These are phyloP conservation scores for Cladosporium halotolerans DNA, from an alignment of 2,329 filamentous ascomycete species.

Conservation along the genomic window DNA sequence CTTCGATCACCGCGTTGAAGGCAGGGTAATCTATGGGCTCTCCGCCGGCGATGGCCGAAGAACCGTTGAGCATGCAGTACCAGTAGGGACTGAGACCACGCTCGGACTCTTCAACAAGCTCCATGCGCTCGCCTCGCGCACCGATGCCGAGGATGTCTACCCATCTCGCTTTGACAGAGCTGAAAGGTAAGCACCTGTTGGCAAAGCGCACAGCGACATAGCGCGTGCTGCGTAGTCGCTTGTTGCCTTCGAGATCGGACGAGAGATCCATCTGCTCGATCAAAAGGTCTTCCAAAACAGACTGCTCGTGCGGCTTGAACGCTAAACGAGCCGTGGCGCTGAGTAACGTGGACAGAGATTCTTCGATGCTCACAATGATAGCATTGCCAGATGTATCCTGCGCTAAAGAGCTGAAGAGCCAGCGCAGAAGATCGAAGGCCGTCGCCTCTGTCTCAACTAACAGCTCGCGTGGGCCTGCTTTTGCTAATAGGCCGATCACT, in stretches of 20 bases:
- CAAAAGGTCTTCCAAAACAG: slow-evolving; percentile 51
- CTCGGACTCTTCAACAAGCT: slow-evolving; percentile 82
- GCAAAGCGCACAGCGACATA: slow-evolving; percentile 84
- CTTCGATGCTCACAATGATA: slow-evolving; percentile 81
- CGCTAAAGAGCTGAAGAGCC: slow-evolving; percentile 77
- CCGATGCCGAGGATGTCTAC: slow-evolving; percentile 78
- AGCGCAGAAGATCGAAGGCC: slow-evolving; percentile 55
- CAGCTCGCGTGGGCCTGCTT: slow-evolving; percentile 55
- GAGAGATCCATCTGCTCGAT: slow-evolving; percentile 50
- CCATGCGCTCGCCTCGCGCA: slow-evolving; percentile 63
- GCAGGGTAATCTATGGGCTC: slow-evolving; percentile 35
- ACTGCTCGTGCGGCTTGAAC: slow-evolving; percentile 37
- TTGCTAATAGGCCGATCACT: slow-evolving; percentile 74
- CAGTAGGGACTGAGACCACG: slow-evolving; percentile 79
- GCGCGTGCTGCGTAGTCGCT: slow-evolving; percentile 58
- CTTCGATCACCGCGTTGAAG: slow-evolving; percentile 39
- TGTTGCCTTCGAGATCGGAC: slow-evolving; percentile 23
- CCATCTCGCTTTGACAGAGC: slow-evolving; percentile 74
- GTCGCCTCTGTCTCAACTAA: slow-evolving; percentile 38
- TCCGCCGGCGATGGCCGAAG: slow-evolving; percentile 20
- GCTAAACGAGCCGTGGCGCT: slow-evolving; percentile 47
- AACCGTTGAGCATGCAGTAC: slow-evolving; percentile 56
- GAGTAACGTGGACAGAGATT: slow-evolving; percentile 74
- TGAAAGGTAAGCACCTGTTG: slow-evolving; percentile 77
- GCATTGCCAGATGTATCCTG: slow-evolving; percentile 69